Base-by-base conservation (phyloP, 2,329 filamentous ascomycete species). In the Lasiodiplodia gonubiensis region DNA sequence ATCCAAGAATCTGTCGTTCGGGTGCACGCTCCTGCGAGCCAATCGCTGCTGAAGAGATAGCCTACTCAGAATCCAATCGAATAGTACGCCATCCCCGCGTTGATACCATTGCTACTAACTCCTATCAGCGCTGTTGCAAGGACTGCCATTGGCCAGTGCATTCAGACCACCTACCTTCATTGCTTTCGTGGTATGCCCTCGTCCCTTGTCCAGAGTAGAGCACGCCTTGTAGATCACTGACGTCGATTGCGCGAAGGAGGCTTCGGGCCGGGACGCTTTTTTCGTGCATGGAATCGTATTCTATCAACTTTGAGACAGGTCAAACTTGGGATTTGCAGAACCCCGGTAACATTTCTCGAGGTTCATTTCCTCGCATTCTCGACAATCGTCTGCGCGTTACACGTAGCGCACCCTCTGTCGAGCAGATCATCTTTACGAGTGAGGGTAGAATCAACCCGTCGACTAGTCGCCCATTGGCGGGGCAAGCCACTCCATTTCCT, bases 401-500 rank as follows among this genome's bases (percentile, higher is more conserved):
- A 63, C 59, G 59, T 63, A 63, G 59, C 42, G 46, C 25, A 27
- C n/a, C 14, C 25, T 63, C 3, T 63, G 42, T 63, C 59, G 59
- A 49, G 59, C 59, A 7, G 59, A 49, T 63, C 59, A 23, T 51
- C 27, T 63, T 49, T 63, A 63, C 42, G 46, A 35, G 59, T 51
- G 46, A 51, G 42, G 46, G 59, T 63, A 63, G 59, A 63, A 14
- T 4, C 21, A 30, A 51, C 10, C 8, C 23, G 2, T 25, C 14
- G 18, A 10, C 10, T 10, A 7, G 30, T 12, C 16, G 2, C 11
- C 14, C 18, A 63, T 63, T 63, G 59, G 59, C 14, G 49, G 42
- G 42, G 23, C 5, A 51, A 16, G 46, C 16, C 11, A 12, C 14
- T n/a, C 6, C 3, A 1, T 12, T 4, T 5, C 23, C 30, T 30